These are phyloP conservation scores for Candida insectorum DNA, from an alignment of 805 yeast genomes.

Conservation along the genomic window DNA sequence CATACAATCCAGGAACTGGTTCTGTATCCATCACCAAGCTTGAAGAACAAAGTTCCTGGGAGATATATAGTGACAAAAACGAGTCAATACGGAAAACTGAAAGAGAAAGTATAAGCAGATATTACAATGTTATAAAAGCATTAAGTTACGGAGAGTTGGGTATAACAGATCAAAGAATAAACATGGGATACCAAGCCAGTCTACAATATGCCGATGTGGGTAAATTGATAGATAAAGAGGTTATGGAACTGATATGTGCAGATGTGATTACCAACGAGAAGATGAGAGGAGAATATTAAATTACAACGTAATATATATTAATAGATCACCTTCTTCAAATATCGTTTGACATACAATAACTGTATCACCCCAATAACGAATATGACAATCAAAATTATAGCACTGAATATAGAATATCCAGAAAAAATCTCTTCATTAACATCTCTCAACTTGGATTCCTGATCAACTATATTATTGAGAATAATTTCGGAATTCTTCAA, in stretches of 20 bases:
- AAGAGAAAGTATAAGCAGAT: slow-evolving; percentile 76
- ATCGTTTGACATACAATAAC: slow-evolving; percentile 25
- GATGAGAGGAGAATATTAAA: slow-evolving; percentile 56
- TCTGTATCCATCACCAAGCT: slow-evolving; percentile 74
- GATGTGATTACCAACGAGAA: slow-evolving; percentile 70
- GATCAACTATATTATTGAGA: slow-evolving; percentile 25
- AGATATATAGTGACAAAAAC: slow-evolving; percentile 87
- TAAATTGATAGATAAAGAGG: slow-evolving; percentile 66
- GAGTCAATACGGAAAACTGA: slow-evolving; percentile 62
- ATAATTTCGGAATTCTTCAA: slow-evolving; percentile 26
- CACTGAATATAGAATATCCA: slow-evolving; percentile 28
- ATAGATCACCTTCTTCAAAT: slow-evolving; percentile 5
- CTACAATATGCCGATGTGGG: slow-evolving; percentile 69
- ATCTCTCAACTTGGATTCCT: slow-evolving; percentile 33
- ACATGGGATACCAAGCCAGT: slow-evolving; percentile 86
- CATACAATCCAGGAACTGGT: slow-evolving; percentile 55
- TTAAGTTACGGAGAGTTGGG: slow-evolving; percentile 84
- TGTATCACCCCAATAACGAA: slow-evolving; percentile 29
- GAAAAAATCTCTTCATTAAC: slow-evolving; percentile 36
- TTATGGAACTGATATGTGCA: slow-evolving; percentile 68
- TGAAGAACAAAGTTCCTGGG: slow-evolving; percentile 93
- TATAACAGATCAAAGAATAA: slow-evolving; percentile 75
- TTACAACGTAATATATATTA: slow-evolving; percentile 1
- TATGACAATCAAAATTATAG: slow-evolving; percentile 24
- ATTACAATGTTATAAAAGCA: slow-evolving; percentile 79